Base-by-base conservation (phyloP, 768 basidiomycete genomes). In the Hygrophorus russula region DNA sequence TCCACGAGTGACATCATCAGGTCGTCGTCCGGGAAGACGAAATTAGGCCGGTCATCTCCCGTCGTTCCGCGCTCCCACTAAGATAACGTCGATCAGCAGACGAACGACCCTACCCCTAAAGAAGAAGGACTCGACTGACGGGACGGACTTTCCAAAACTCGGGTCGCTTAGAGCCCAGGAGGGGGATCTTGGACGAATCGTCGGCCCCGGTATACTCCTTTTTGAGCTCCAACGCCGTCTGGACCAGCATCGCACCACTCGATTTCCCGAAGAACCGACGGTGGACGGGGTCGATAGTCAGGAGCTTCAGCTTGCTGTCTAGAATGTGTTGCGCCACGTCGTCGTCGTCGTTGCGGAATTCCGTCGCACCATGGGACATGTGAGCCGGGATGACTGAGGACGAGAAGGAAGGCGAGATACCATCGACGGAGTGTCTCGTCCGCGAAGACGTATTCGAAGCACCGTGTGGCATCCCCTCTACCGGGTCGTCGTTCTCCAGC, bases 201-300 rank as follows among this genome's bases (percentile, higher is more conserved):
- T 36, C 31, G 13, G 12, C 7, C 3, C 76, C 76, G 2, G 62
- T 67, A 33, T 66, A 71, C 52, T 78, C 70, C 45, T 68, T 60
- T 53, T 76, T 78, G 29, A 81, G 54, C 49, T 79, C 70, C 17
- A 80, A 59, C 0, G 78, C 79, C 14, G 69, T 68, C 49, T 71
- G 70, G 6, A 79, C 49, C 8, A 78, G 59, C 50, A 72, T 69
- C 19, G 69, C 62, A 7, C 71, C 68, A 56, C 76, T 78, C 13
- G 71, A 71, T 45, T 65, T 67, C 2, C 72, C 73, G 47, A 69
- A 75, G 53, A 74, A 77, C 5, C 68, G 61, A 36, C 65, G 52
- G 30, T 64, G 55, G 12, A 51, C 48, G 10, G 69, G 65, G 51
- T 65, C 62, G 18, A 71, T 47, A 10, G 60, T 59, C 14, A 73